Evolutionary conservation across 192 early-diverging fungal genomes (phyloP).

Genomic region (Entophlyctis helioformis): DNA sequence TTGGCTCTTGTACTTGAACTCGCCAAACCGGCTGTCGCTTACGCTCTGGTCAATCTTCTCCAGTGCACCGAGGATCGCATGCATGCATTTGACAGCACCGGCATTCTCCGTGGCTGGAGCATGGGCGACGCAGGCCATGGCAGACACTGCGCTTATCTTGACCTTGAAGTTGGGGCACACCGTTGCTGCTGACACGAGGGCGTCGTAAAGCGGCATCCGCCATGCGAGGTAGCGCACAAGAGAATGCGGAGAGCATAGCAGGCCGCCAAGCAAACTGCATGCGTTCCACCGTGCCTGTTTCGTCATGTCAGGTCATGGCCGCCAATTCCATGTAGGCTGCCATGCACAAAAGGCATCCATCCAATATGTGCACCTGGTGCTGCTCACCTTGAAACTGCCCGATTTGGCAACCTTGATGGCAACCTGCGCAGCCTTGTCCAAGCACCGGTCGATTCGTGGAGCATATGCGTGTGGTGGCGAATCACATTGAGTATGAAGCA

Average conservation of each 20-base stretch:
- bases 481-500: no score
- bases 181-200: slow-evolving; percentile 36
- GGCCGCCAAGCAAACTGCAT: slow-evolving; percentile 54
- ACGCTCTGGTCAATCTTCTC: slow-evolving; percentile 14
- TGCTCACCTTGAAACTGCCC: not conserved
- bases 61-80: slow-evolving; percentile 4
- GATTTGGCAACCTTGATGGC: not conserved
- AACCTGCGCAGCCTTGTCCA: not conserved
- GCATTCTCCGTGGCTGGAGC: no score
- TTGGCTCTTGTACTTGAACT: slow-evolving; percentile 20
- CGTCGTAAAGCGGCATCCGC: slow-evolving; percentile 35
- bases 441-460: no score
- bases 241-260: slow-evolving; percentile 37
- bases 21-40: slow-evolving; percentile 19
- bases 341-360: no score
- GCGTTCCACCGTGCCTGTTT: slow-evolving; percentile 74
- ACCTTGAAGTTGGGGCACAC: slow-evolving; percentile 69
- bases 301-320: no score
- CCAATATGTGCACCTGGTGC: no score
- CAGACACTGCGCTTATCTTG: slow-evolving; percentile 60
- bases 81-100: no score
- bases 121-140: no score
- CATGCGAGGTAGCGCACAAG: slow-evolving; percentile 42
- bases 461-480: no score
- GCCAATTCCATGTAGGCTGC: no score